Conservation (phyloP, 768 basidiomycete species). For the Termitomyces sp. region DNA sequence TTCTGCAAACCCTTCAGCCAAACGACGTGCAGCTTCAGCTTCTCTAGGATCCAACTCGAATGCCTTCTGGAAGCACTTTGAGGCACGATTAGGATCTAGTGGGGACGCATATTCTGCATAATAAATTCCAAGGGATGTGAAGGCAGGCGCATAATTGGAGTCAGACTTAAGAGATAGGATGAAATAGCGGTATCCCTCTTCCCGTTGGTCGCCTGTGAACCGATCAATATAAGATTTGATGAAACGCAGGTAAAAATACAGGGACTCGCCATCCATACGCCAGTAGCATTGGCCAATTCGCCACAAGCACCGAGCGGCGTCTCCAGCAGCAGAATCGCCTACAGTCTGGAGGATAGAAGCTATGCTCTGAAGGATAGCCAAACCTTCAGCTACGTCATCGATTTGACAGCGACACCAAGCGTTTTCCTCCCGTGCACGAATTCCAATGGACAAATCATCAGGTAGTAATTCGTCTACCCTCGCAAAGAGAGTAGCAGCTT, state of each 20-base stretch:
- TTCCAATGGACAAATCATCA: slow-evolving; percentile 37
- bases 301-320: slow-evolving; percentile 80
- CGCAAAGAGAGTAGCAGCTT: slow-evolving; percentile 60
- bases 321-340: slow-evolving; percentile 43
- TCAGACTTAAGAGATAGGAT: slow-evolving; percentile 74
- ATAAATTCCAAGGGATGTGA: slow-evolving; percentile 89
- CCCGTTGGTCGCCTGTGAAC: slow-evolving; percentile 37
- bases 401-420: slow-evolving; percentile 79
- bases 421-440: slow-evolving; percentile 73
- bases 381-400: slow-evolving; percentile 39
- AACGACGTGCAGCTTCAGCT: slow-evolving; percentile 72
- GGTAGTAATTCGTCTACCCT: slow-evolving; percentile 45
- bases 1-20: slow-evolving; percentile 88
- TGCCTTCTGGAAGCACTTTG: slow-evolving; percentile 96
- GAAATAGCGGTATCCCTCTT: slow-evolving; percentile 74
- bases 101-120: slow-evolving; percentile 69
- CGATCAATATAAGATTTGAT: slow-evolving; percentile 1
- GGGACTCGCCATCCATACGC: slow-evolving; percentile 58
- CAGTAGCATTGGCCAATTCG: slow-evolving; percentile 75
- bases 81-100: slow-evolving; percentile 77
- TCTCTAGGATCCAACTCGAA: slow-evolving; percentile 94
- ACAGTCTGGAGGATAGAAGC: slow-evolving; percentile 36
- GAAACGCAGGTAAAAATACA: not conserved
- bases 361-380: slow-evolving; percentile 43
- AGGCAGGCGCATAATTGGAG: slow-evolving; percentile 81